Base-by-base conservation (phyloP, 1,284 basidiomycete genomes). In the Laetiporus sulphureus region DNA sequence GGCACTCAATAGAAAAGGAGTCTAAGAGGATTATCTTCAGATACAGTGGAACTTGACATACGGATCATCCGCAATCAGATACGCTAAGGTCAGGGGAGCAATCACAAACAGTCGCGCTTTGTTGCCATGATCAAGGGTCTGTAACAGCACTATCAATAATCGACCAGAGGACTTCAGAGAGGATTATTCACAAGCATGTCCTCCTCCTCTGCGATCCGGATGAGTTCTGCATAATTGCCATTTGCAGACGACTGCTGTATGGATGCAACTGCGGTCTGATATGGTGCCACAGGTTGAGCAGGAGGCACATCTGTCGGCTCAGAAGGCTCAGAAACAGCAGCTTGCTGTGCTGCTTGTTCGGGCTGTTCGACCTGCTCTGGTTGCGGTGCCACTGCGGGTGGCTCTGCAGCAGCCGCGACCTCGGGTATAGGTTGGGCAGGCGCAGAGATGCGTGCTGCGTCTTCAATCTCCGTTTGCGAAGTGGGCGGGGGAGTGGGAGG, bases 401-500 rank as follows among this genome's bases (percentile, higher is more conserved):
- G n/a, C n/a, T n/a, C 24, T 18, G 32, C 4, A 8, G 12, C 6
- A 6, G 23, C 2, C 21, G 32, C 21, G 12, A 30, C 25, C n/a
- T 36, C 25, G 27, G 46, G 43, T 6, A 36, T 40, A 1, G 44
- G 38, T 40, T 47, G 51, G 6, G 48, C 47, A 30, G 56, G 48
- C 31, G 41, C 33, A 41, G 43, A 35, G 36, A 34, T 47, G 24
- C 59, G 57, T 2, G 57, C 50, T 8, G 54, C 57, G 37, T 81
- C 77, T 42, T 69, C 67, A 20, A 79, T 65, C 58, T 81, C 77
- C 34, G 67, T 61, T 5, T 66, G 67, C 19, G 73, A 74, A 4
- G 69, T 69, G 3, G 73, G 73, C 13, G 77, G 78, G 23, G 78
- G 77, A 5, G 78, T 79, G 8, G 73, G 76, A 34, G 77, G 76